Evolutionary conservation across 2,329 filamentous ascomycete genomes (phyloP).

Genomic region (Coleophoma cylindrospora): DNA sequence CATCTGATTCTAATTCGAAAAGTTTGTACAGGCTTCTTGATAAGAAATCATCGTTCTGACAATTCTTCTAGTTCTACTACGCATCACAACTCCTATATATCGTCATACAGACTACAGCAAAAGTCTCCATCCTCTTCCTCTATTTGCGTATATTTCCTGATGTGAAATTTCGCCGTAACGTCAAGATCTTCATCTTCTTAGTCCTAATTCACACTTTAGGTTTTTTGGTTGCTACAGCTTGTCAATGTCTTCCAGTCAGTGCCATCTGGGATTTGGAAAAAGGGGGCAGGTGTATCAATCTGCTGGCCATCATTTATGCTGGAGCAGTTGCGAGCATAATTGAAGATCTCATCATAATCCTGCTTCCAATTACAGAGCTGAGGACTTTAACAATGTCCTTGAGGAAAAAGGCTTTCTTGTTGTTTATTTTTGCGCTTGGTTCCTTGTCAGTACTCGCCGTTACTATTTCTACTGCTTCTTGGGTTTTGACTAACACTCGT

Average conservation of each 20-base stretch:
- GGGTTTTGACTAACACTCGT: neutral
- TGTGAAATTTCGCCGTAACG: constrained; percentile 4
- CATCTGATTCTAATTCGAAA: constrained; percentile 9
- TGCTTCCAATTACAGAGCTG: constrained; percentile 60
- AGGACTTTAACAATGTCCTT: constrained; percentile 55
- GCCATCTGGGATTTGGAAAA: constrained; percentile 7
- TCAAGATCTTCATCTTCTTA: constrained; percentile 6
- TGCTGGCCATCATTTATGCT: constrained; percentile 59
- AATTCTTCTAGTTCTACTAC: constrained; percentile 12
- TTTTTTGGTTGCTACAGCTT: constrained; percentile 5
- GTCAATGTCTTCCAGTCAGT: constrained; percentile 11
- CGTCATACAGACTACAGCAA: constrained; percentile 12
- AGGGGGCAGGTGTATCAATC: constrained; percentile 46
- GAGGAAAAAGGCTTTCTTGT: constrained; percentile 61
- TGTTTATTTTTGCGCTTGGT: constrained; percentile 63
- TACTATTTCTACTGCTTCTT: neutral
- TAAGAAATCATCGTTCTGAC: neutral
- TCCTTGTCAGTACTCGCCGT: constrained; percentile 46
- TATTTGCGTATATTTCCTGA: constrained; percentile 14
- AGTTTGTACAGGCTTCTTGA: constrained; percentile 1
- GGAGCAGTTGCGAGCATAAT: constrained; percentile 65
- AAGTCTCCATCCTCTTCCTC: constrained; percentile 15
- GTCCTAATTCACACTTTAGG: constrained; percentile 3
- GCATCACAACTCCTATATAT: constrained; percentile 13
- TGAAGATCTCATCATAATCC: constrained; percentile 60